These are phyloP conservation scores for Sphaerulina vaccinii DNA, from an alignment of 2,329 filamentous ascomycete species.

Conservation along the genomic window DNA sequence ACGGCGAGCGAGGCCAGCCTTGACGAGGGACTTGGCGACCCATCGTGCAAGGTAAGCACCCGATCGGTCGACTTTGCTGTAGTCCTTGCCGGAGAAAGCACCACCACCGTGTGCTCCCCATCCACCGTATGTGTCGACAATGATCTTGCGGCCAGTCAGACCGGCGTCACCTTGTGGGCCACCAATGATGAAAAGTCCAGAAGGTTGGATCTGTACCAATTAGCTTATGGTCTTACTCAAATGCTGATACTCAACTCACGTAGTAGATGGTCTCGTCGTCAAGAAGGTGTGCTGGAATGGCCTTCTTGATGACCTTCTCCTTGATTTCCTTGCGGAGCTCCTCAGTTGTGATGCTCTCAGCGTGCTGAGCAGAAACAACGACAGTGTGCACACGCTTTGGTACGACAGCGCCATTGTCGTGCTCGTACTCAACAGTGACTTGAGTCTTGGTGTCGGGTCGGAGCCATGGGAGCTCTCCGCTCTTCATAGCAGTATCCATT, in stretches of 20 bases:
- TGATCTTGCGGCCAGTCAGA: constrained; percentile 98
- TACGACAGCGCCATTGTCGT: constrained; percentile 90
- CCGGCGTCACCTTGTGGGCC: constrained; percentile 98
- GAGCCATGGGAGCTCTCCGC: constrained; percentile 88
- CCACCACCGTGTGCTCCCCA: constrained; percentile 99
- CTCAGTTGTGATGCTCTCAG: constrained; percentile 83
- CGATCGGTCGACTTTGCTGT: constrained; percentile 99
- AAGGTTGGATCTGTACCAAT: constrained; percentile 77
- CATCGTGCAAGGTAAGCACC: constrained; percentile 96
- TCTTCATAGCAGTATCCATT: constrained; percentile 84
- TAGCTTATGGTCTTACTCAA: neutral
- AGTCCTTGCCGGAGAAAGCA: constrained; percentile 99
- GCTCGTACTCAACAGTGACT: constrained; percentile 97
- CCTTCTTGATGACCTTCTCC: constrained; percentile 95
- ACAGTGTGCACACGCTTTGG: constrained; percentile 93
- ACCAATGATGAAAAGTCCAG: constrained; percentile 97
- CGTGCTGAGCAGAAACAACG: constrained; percentile 94
- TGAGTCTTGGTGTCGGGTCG: constrained; percentile 99
- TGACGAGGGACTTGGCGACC: constrained; percentile 97
- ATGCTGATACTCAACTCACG: constrained; percentile 52
- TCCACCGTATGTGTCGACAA: constrained; percentile 99
- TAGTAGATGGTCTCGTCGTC: constrained; percentile 95
- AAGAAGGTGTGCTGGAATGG: constrained; percentile 88
- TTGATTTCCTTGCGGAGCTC: constrained; percentile 89
- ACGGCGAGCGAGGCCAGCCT: constrained; percentile 84